Evolutionary conservation across 768 basidiomycete genomes (phyloP).

Genomic region (Paxillus involutus): DNA sequence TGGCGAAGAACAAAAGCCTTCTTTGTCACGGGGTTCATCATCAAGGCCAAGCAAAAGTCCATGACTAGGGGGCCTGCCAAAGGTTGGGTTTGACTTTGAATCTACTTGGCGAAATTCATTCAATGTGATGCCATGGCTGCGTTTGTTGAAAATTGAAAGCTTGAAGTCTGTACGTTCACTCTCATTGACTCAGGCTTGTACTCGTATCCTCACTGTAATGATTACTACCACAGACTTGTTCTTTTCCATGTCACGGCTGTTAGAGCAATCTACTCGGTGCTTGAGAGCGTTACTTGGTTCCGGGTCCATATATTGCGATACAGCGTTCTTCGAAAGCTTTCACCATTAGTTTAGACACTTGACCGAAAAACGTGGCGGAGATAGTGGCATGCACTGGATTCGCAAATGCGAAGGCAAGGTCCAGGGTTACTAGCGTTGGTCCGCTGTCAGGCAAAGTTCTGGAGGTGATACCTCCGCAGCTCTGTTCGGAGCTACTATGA

Average conservation of each 20-base stretch:
- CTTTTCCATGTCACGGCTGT: not conserved
- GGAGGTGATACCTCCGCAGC: not conserved
- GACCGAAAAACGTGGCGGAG: conserved; percentile 83
- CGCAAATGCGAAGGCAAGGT: conserved; percentile 83
- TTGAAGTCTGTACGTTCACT: too few relatives aligned
- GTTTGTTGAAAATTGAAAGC: too few relatives aligned
- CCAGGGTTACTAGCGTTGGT: conserved; percentile 81
- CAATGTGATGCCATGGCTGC: too few relatives aligned
- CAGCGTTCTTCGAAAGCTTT: conserved; percentile 90
- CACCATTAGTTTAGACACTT: conserved; percentile 87
- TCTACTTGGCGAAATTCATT: too few relatives aligned
- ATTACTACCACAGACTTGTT: not conserved
- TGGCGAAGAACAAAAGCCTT: not conserved
- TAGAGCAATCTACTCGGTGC: not conserved
- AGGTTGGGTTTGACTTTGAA: too few relatives aligned
- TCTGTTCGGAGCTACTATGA: not conserved
- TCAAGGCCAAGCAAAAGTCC: not conserved
- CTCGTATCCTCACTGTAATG: not conserved
- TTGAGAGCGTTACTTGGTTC: conserved; percentile 17
- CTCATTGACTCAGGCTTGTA: too few relatives aligned
- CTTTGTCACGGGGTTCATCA: not conserved
- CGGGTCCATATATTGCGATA: conserved; percentile 62
- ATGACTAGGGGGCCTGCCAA: not conserved
- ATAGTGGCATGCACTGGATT: conserved; percentile 83
- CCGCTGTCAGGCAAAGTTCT: conserved; percentile 23